Base-by-base conservation (phyloP, 768 basidiomycete species). In the Trametes meyenii region DNA sequence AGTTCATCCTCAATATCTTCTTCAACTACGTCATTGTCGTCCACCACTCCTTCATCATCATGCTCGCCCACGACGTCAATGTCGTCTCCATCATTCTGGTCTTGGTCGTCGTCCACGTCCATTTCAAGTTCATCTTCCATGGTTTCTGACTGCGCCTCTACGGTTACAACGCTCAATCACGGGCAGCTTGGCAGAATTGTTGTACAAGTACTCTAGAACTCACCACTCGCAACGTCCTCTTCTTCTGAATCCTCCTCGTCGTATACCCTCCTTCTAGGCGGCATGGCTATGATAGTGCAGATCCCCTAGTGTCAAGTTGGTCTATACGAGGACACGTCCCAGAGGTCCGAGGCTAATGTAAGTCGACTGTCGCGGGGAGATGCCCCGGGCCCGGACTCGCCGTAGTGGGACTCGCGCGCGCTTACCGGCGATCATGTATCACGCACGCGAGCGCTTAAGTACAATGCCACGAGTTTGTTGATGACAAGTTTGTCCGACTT, bases 1-100 rank as follows among this genome's bases (percentile, higher is more conserved):
- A 67, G 57, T 46, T 72, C 70, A 10, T 69, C 71, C 53, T 72
- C 73, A 8, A 56, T 52, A 7, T 71, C 70, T 40, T 70, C 71
- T 21, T 77, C 82, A 52, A 71, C 71, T 12, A 77, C 82, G 50
- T 79, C 79, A 46, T 77, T 79, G 2, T 75, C 73, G 21, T 76
- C 75, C 3, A 73, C 71, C 17, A 64, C 67, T 23, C 74, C 73
- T 0, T 65, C 65, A 1, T 72, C 69, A 16, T 69, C 71, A 14
- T 75, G 53, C 19, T 49, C 70, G 24, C 72, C 70, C 3, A 67
- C 62, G 4, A 72, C 68, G 11, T 66, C 70, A 56, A 63, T 50
- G 33, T 68, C 74, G 53, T 46, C 62, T 42, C 24, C 64, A 33
- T 70, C 67, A 29, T 62, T 62, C 29, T 61, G 50, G 19, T 69